Percentiles rank a stretch among this genome's conserved stretches.
These are phyloP conservation scores for Kluyveromyces nonfermentans DNA, from an alignment of 805 yeast species.

Conservation along the genomic window DNA sequence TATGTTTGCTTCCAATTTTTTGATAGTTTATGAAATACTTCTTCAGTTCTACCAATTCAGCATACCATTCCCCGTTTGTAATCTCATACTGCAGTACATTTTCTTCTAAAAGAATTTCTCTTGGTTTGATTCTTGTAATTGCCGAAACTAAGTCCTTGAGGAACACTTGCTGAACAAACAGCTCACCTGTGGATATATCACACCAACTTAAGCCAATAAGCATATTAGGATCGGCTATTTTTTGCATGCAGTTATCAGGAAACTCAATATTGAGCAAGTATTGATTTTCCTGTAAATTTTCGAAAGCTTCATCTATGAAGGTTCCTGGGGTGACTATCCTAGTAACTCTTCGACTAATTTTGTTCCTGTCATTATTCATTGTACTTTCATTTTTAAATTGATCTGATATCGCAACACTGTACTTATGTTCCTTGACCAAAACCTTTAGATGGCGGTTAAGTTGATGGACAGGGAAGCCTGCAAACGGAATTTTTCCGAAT, in stretches of 20 bases:
- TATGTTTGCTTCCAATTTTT: conserved; percentile 32
- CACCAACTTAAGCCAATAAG: conserved; percentile 77
- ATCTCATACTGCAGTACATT: conserved; percentile 33
- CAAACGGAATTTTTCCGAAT: conserved; percentile 54
- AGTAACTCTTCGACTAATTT: conserved; percentile 58
- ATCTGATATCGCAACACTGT: conserved; percentile 76
- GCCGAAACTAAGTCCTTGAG: conserved; percentile 57
- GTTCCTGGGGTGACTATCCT: conserved; percentile 91
- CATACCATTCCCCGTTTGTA: conserved; percentile 43
- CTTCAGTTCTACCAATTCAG: conserved; percentile 48
- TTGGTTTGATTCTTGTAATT: conserved; percentile 68
- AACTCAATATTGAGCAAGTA: conserved; percentile 57
- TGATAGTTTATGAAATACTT: conserved; percentile 51
- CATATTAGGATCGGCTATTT: conserved; percentile 29
- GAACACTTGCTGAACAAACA: conserved; percentile 57
- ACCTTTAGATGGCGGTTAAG: conserved; percentile 64
- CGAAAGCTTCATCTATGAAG: conserved; percentile 72
- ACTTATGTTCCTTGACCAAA: conserved; percentile 59
- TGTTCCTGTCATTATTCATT: conserved; percentile 28
- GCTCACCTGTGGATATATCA: conserved; percentile 77
- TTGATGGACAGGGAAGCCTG: conserved; percentile 79
- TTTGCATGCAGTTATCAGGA: conserved; percentile 39
- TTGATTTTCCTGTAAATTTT: conserved; percentile 65
- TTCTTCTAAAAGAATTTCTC: conserved; percentile 60
- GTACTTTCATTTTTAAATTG: conserved; percentile 36